phyloP scores from a whole-genome alignment of 2,329 filamentous ascomycete genomes.

The Pestalotiopsis sp. region DNA sequence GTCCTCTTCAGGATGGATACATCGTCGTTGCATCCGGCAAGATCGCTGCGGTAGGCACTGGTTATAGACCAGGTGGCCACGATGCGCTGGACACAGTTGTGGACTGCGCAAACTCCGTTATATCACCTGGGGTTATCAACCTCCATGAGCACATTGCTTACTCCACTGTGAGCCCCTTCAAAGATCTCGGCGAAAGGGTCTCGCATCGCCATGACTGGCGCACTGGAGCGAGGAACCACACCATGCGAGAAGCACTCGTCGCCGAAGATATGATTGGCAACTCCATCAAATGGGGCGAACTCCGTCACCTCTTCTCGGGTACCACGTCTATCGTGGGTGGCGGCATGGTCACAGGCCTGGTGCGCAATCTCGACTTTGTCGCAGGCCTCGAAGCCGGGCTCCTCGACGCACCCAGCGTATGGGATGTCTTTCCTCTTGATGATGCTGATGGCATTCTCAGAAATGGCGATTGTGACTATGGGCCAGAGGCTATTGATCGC shows the following conservation, averaged over 20 bases:
- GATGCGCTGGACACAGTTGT: slow-evolving; percentile 21
- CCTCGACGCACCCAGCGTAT: slow-evolving; percentile 16
- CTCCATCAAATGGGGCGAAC: slow-evolving; percentile 30
- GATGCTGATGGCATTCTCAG: slow-evolving; percentile 25
- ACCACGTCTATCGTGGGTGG: slow-evolving; percentile 32
- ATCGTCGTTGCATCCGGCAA: slow-evolving; percentile 29
- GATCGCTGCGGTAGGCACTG: slow-evolving; percentile 21
- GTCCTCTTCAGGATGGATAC: slow-evolving; percentile 23
- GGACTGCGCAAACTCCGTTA: slow-evolving; percentile 27
- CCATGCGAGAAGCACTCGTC: slow-evolving; percentile 20
- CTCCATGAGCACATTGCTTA: slow-evolving; percentile 32
- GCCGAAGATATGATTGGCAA: slow-evolving; percentile 23
- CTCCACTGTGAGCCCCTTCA: slow-evolving; percentile 26
- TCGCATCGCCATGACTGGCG: slow-evolving; percentile 34
- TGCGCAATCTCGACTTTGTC: slow-evolving; percentile 30
- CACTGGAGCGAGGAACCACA: slow-evolving; percentile 23
- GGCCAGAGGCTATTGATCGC: slow-evolving; percentile 19
- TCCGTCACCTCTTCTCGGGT: slow-evolving; percentile 33
- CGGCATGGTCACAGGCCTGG: slow-evolving; percentile 28
- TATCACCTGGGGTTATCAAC: slow-evolving; percentile 34
- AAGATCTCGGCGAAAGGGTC: slow-evolving; percentile 24
- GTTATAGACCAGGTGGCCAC: slow-evolving; percentile 13
- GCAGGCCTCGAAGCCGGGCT: slow-evolving; percentile 27
- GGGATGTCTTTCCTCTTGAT: slow-evolving; percentile 30
- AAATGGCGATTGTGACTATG: slow-evolving; percentile 31